Conservation (phyloP, 169 alveolate species). For the Cryptosporidium felis region DNA sequence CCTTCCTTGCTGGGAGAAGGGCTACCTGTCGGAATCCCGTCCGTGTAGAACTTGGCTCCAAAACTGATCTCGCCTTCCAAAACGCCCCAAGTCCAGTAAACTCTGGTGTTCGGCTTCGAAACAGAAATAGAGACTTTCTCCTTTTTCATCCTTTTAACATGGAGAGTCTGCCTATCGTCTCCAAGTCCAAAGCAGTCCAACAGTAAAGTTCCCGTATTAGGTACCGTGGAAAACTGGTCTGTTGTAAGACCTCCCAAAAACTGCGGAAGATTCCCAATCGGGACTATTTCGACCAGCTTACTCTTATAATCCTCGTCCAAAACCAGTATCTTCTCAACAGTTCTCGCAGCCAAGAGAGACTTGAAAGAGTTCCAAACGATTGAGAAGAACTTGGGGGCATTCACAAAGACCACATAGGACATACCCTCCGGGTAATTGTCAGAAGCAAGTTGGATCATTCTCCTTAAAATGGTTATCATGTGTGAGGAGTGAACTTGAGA, state of each 20-base stretch:
- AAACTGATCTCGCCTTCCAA: conserved; percentile 66
- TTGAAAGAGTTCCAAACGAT: conserved; percentile 71
- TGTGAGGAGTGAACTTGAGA: conserved; percentile 71
- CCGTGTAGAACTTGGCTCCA: conserved; percentile 23
- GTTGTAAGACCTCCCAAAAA: conserved; percentile 65
- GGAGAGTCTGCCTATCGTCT: conserved; percentile 65
- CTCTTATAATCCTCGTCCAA: conserved; percentile 60
- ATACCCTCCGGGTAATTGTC: conserved; percentile 71
- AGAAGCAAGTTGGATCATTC: conserved; percentile 67
- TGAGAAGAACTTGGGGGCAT: conserved; percentile 63
- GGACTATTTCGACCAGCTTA: conserved; percentile 9
- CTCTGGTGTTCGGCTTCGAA: conserved; percentile 32
- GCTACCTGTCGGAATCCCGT: too few species aligned
- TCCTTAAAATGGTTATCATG: conserved; percentile 44
- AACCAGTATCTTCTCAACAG: conserved; percentile 65
- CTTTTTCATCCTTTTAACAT: conserved; percentile 70
- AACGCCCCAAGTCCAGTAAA: conserved; percentile 71
- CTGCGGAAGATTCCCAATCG: conserved; percentile 22
- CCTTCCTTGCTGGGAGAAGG: too few species aligned
- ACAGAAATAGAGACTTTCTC: conserved; percentile 36
- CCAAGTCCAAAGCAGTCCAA: conserved; percentile 70
- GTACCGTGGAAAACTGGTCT: conserved; percentile 59
- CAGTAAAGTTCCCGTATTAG: conserved; percentile 57
- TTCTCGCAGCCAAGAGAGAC: conserved; percentile 61
- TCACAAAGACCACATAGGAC: conserved; percentile 65